These are phyloP conservation scores for Kodamaea restingae DNA, from an alignment of 805 yeast genomes.

Conservation along the genomic window DNA sequence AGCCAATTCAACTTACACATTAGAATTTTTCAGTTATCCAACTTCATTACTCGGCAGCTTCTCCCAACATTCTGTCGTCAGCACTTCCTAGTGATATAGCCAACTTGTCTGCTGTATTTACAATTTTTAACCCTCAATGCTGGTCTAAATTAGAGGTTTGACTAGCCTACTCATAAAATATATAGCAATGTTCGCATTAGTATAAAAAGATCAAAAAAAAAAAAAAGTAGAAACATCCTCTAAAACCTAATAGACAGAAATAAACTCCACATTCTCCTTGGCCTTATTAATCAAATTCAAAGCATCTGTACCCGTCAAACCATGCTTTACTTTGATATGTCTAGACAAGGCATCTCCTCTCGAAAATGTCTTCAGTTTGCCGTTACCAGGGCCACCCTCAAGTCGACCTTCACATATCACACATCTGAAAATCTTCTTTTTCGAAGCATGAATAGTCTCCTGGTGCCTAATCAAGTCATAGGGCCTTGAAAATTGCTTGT, in stretches of 20 bases:
- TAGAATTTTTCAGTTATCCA: no score
- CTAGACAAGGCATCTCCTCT: constrained; percentile 45
- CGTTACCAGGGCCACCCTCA: constrained; percentile 49
- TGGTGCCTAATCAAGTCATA: constrained; percentile 45
- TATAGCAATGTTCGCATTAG: constrained; percentile 5
- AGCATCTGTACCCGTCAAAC: constrained; percentile 62
- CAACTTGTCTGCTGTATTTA: no score
- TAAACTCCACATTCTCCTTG: constrained; percentile 70
- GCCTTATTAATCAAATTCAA: constrained; percentile 69
- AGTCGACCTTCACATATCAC: constrained; percentile 44
- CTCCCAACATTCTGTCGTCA: no score
- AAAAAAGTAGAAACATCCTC: constrained; percentile 4
- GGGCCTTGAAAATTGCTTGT: constrained; percentile 77
- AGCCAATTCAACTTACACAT: no score
- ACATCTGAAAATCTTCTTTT: constrained; percentile 44
- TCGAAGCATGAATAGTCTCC: constrained; percentile 45
- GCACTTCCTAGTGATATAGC: no score
- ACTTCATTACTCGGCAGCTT: no score
- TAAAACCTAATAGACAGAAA: constrained; percentile 14
- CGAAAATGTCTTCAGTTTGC: constrained; percentile 44
- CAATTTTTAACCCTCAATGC: no score
- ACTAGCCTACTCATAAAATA: not conserved
- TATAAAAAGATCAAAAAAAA: constrained; percentile 7
- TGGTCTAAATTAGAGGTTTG: no score
- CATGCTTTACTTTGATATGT: constrained; percentile 77